Percentiles rank a stretch among this genome's conserved stretches.
phyloP scores from a whole-genome alignment of 306 rosid species.

The Sechiopsis laciniata region DNA sequence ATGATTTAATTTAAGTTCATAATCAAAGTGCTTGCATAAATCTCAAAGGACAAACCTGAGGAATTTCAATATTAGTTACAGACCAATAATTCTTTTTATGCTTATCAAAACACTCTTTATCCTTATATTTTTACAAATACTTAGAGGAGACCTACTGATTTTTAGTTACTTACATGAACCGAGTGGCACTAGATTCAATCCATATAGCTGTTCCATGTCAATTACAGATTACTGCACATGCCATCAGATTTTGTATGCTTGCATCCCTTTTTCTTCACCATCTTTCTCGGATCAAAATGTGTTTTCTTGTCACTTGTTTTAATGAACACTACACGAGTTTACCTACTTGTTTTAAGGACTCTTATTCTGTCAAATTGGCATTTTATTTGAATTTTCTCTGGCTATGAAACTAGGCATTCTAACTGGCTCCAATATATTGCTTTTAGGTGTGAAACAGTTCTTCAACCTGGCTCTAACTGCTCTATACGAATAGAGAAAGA shows the following conservation, averaged over 20 bases:
- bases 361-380: not conserved
- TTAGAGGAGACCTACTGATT: not conserved
- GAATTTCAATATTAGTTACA: not conserved
- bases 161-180: not conserved
- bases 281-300: not conserved
- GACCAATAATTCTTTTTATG: not conserved
- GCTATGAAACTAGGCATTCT: not conserved
- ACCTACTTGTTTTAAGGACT: not conserved
- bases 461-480: slow-evolving; percentile 68
- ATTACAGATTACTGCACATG: not conserved
- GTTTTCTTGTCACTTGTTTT: not conserved
- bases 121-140: not conserved
- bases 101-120: not conserved
- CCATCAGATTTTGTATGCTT: not conserved
- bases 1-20: not conserved
- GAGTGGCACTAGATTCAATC: not conserved
- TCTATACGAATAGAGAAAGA: slow-evolving; percentile 56
- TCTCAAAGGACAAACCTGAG: slow-evolving; percentile 5
- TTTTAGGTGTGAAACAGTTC: slow-evolving; percentile 68
- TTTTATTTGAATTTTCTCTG: not conserved
- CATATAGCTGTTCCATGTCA: not conserved
- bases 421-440: slow-evolving; percentile 8
- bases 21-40: not conserved
- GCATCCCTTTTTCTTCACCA: not conserved
- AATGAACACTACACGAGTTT: not conserved